Conservation (phyloP, 805 yeast genomes). For the Zygoascus bituminiphila region DNA sequence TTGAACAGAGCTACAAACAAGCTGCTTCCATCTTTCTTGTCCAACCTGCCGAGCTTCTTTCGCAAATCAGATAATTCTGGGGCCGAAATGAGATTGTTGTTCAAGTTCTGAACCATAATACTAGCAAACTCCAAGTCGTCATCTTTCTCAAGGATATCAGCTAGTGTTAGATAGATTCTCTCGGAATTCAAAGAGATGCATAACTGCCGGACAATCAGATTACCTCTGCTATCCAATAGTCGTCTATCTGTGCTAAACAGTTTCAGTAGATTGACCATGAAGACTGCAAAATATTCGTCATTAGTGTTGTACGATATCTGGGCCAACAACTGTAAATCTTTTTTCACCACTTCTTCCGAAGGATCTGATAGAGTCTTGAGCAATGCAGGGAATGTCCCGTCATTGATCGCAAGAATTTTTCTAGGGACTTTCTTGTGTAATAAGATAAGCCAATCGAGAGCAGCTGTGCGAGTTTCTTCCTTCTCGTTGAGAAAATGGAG, state of each 20-base stretch:
- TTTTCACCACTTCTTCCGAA: constrained; percentile 67
- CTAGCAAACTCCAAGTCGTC: constrained; percentile 62
- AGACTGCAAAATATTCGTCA: constrained; percentile 66
- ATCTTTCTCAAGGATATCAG: constrained; percentile 59
- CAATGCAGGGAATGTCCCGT: constrained; percentile 65
- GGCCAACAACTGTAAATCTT: constrained; percentile 63
- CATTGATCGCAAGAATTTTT: constrained; percentile 39
- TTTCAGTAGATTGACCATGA: constrained; percentile 61
- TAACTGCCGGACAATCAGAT: constrained; percentile 73
- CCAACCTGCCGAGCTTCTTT: constrained; percentile 55
- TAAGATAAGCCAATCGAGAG: constrained; percentile 83
- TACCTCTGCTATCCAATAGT: constrained; percentile 63
- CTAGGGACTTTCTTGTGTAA: constrained; percentile 63
- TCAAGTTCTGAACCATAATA: constrained; percentile 77
- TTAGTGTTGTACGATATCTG: constrained; percentile 64
- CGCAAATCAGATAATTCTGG: constrained; percentile 70
- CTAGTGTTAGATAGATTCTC: constrained; percentile 69
- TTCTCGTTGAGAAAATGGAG: constrained; percentile 65
- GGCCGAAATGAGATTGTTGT: constrained; percentile 77
- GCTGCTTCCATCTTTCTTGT: constrained; percentile 52
- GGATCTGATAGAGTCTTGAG: constrained; percentile 67
- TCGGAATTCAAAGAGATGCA: constrained; percentile 78
- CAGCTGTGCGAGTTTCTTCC: constrained; percentile 73
- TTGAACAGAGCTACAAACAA: constrained; percentile 71
- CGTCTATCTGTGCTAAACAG: constrained; percentile 64